Base-by-base conservation (phyloP, 139 green algal species). In the Bryopsis sp. region DNA sequence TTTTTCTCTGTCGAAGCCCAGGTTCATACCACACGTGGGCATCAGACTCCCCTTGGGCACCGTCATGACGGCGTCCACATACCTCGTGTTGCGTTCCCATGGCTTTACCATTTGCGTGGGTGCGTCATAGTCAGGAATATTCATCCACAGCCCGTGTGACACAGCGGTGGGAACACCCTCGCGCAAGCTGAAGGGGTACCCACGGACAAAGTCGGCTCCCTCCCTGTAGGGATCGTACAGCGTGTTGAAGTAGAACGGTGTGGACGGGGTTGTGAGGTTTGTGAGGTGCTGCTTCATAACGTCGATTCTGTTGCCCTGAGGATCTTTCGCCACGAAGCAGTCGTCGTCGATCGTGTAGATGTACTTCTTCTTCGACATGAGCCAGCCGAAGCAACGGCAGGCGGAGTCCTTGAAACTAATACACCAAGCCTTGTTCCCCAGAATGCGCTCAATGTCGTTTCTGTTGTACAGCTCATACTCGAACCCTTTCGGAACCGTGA, bases 191-290 rank as follows among this genome's bases (percentile, higher is more conserved):
- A n/a, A n/a, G n/a, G n/a, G 88, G 80, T 94, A 94, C 38, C 88
- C 88, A 2, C 89, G 85, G 2, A 94, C 88, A 74, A 91, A 95
- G 78, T 93, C 88, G n/a, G 82, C 57, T 0, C 88, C 88, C 61
- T 85, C 74, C 1, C 79, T 71, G 80, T 91, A 97, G 1, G 92
- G 92, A 68, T 97, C 92, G 77, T 98, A 98, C 50, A 98, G 82
- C 0, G 92, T 98, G 83, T 98, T 98, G 86, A 98, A 98, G 81
- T 97, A 97, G 79, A 88, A 91, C 0, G 92, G 92, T 0, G 92
- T 98, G 8, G 91, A 90, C 11, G 93, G 93, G 3, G 80, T 85
- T 3, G 93, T 76, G 68, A 98, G 74, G 79, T 98, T 98, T 22
- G 75, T 78, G 72, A 95, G 90, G 82, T 98, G 92, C 87, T 97